phyloP scores from a whole-genome alignment of 2,329 filamentous ascomycete species.

The Cladophialophora carrionii region DNA sequence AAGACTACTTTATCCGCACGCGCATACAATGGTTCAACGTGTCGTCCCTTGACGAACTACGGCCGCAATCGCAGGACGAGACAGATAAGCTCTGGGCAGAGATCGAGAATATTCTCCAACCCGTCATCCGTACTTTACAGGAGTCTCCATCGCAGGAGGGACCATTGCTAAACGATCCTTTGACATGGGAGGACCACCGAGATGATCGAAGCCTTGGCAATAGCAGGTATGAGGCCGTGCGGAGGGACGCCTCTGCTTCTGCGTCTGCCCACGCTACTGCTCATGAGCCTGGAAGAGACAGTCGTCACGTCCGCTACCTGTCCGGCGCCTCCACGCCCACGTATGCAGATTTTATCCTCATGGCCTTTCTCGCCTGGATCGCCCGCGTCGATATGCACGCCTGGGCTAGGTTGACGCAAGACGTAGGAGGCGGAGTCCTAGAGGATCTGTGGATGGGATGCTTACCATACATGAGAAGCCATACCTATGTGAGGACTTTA shows the following conservation, averaged over 20 bases:
- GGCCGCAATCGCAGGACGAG: slow-evolving; percentile 14
- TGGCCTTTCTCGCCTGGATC: slow-evolving; percentile 23
- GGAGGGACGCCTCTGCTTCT: too few species aligned
- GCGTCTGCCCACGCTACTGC: background rate
- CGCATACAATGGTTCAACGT: slow-evolving; percentile 19
- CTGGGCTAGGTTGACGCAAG: slow-evolving; percentile 7
- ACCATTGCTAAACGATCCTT: slow-evolving; percentile 4
- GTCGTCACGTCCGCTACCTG: slow-evolving; percentile 8
- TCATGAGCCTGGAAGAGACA: background rate
- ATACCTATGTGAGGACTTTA: slow-evolving; percentile 5
- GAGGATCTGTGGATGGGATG: slow-evolving; percentile 16
- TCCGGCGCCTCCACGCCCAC: background rate
- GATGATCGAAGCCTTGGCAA: background rate
- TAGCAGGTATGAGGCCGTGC: background rate
- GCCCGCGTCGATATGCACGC: slow-evolving; percentile 15
- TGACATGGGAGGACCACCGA: background rate
- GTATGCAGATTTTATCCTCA: slow-evolving; percentile 20
- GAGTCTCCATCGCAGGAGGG: background rate
- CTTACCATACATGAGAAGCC: slow-evolving; percentile 1
- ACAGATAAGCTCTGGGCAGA: slow-evolving; percentile 11
- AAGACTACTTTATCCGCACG: slow-evolving; percentile 19
- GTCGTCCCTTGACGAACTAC: slow-evolving; percentile 8
- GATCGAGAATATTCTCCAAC: background rate
- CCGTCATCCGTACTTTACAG: slow-evolving; percentile 1
- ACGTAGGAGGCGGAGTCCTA: slow-evolving; percentile 5